These are phyloP conservation scores for Scleromitrula shiraiana DNA, from an alignment of 2,329 filamentous ascomycete genomes.

Conservation along the genomic window DNA sequence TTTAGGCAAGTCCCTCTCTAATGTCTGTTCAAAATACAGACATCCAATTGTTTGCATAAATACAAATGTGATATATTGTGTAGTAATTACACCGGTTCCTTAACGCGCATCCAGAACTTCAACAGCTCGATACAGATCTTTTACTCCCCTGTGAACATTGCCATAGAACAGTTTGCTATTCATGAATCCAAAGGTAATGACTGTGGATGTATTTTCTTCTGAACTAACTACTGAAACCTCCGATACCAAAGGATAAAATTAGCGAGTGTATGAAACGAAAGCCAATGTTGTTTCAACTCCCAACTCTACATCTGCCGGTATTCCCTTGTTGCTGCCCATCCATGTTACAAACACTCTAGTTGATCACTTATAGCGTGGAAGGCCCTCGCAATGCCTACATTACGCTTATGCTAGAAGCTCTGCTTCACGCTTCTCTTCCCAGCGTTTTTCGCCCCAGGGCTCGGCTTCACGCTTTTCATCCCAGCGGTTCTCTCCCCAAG, in stretches of 20 bases:
- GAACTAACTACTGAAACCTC: not conserved
- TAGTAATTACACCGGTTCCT: too few species aligned
- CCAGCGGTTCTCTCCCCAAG: not conserved
- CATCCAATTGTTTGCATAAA: too few species aligned
- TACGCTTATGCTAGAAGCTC: not conserved
- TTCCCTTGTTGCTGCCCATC: not conserved
- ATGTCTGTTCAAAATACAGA: too few species aligned
- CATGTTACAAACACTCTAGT: too few species aligned
- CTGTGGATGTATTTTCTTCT: conserved; percentile 1
- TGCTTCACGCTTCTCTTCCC: not conserved
- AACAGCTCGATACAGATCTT: too few species aligned
- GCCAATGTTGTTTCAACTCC: not conserved
- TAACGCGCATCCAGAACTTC: too few species aligned
- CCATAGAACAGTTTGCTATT: too few species aligned
- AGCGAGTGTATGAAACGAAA: not conserved
- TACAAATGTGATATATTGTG: too few species aligned
- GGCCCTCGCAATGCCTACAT: too few species aligned
- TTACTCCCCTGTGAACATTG: too few species aligned
- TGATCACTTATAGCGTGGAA: too few species aligned
- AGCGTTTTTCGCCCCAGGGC: not conserved
- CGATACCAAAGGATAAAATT: not conserved
- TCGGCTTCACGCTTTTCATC: not conserved
- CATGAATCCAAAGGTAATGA: not conserved
- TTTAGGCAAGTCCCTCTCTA: too few species aligned
- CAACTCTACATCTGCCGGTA: not conserved